These are phyloP conservation scores for Hortiboletus flavorubellus DNA, from an alignment of 768 basidiomycete species.

Conservation along the genomic window DNA sequence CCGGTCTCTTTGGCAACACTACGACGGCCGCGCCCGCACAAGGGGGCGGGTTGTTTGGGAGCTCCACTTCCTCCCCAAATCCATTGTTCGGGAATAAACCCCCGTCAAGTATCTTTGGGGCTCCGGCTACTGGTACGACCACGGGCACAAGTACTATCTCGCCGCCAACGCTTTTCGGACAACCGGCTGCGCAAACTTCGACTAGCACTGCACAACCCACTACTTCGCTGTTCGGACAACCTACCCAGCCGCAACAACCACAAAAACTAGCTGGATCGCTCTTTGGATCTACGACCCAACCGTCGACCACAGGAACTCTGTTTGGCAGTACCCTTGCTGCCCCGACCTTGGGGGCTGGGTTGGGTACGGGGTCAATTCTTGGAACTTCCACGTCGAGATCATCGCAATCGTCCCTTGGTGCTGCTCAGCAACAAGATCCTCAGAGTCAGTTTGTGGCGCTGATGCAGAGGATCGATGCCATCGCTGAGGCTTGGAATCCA, in stretches of 20 bases:
- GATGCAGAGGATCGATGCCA: conserved; percentile 55
- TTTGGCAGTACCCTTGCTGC: conserved; percentile 34
- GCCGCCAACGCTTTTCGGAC: conserved; percentile 33
- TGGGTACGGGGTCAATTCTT: conserved; percentile 21
- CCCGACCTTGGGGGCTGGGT: conserved; percentile 32
- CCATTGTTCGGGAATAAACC: conserved; percentile 37
- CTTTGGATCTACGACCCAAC: conserved; percentile 30
- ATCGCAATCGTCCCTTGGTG: conserved; percentile 35
- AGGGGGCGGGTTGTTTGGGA: conserved; percentile 28
- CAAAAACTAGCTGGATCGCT: conserved; percentile 25
- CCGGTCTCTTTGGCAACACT: conserved; percentile 29
- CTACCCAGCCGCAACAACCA: conserved; percentile 19
- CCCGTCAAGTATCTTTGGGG: conserved; percentile 27
- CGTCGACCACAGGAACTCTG: conserved; percentile 30
- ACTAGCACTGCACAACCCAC: conserved; percentile 14
- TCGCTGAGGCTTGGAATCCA: conserved; percentile 72
- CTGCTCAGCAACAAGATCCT: conserved; percentile 55
- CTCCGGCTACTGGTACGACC: conserved; percentile 24
- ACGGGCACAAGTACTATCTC: conserved; percentile 12
- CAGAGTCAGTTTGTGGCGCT: conserved; percentile 55
- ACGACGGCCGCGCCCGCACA: conserved; percentile 17
- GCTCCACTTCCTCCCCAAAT: conserved; percentile 24
- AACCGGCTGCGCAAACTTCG: conserved; percentile 14
- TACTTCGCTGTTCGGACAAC: conserved; percentile 21
- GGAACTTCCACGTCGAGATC: conserved; percentile 30